phyloP scores from a whole-genome alignment of 202 grass and related monocot genomes.

The Hordeum pubiflorum region DNA sequence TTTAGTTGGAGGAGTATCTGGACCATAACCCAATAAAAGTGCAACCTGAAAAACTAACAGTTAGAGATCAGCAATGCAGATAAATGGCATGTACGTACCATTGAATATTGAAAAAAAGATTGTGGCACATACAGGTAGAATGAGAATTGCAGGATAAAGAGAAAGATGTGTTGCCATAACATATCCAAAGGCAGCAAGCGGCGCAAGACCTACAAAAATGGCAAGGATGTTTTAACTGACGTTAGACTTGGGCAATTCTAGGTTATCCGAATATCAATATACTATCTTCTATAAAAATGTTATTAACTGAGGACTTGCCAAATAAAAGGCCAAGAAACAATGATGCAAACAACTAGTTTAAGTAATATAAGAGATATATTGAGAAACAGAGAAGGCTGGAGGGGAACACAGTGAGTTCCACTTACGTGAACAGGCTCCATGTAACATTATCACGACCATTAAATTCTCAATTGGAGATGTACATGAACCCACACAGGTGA shows the following conservation, averaged over 20 bases:
- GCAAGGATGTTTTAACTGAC: slow-evolving; percentile 8
- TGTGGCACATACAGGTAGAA: slow-evolving; percentile 61
- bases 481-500: slow-evolving; percentile 80
- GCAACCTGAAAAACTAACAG: slow-evolving; percentile 47
- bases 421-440: slow-evolving; percentile 90
- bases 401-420: neutral
- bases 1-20: slow-evolving; percentile 54
- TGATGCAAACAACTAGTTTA: neutral
- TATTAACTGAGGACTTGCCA: neutral
- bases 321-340: slow-evolving; percentile 1
- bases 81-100: slow-evolving; percentile 4
- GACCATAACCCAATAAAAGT: slow-evolving; percentile 79
- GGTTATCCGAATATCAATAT: neutral
- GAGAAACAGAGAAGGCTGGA: slow-evolving; percentile 5
- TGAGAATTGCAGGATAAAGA: slow-evolving; percentile 80
- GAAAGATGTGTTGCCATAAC: slow-evolving; percentile 80
- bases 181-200: slow-evolving; percentile 95
- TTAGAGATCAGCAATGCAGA: slow-evolving; percentile 8
- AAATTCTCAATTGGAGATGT: slow-evolving; percentile 95
- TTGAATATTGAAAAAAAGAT: slow-evolving; percentile 1
- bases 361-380: neutral
- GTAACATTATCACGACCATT: slow-evolving; percentile 77
- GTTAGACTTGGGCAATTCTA: slow-evolving; percentile 5
- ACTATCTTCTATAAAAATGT: neutral
- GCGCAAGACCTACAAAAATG: slow-evolving; percentile 56